Conservation (phyloP, 75 land plant genomes). For the Pinus albicaulis region DNA sequence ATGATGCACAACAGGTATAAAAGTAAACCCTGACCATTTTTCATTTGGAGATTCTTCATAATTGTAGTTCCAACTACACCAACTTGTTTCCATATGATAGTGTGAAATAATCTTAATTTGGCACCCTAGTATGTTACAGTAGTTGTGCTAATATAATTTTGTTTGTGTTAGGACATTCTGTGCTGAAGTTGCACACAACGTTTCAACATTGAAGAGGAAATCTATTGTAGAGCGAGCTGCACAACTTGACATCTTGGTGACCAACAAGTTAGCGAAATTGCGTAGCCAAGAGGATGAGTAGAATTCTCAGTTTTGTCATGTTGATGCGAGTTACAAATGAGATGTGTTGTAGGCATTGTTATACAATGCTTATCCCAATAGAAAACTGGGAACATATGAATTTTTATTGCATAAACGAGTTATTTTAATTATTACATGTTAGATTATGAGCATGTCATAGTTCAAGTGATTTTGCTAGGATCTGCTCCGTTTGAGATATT, state of each 20-base stretch:
- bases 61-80: neutral
- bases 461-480: no score
- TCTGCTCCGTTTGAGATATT: no score
- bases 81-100: neutral
- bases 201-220: constrained; percentile 57
- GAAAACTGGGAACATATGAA: no score
- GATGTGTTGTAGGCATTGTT: no score
- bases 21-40: no score
- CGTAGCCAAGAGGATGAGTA: constrained; percentile 17
- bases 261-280: constrained; percentile 14
- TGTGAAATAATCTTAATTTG: neutral
- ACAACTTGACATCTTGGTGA: constrained; percentile 26
- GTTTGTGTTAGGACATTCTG: constrained; percentile 29
- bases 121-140: neutral
- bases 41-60: neutral
- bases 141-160: neutral
- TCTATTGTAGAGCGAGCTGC: constrained; percentile 48
- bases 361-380: no score
- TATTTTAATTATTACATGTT: no score
- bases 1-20: constrained; percentile 58
- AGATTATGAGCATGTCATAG: no score
- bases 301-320: neutral
- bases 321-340: neutral
- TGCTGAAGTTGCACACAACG: constrained; percentile 53
- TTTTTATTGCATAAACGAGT: no score